Percentiles rank a stretch among this genome's conserved stretches.
Conservation (phyloP, 345 rosid genomes). For the Adansonia digitata region DNA sequence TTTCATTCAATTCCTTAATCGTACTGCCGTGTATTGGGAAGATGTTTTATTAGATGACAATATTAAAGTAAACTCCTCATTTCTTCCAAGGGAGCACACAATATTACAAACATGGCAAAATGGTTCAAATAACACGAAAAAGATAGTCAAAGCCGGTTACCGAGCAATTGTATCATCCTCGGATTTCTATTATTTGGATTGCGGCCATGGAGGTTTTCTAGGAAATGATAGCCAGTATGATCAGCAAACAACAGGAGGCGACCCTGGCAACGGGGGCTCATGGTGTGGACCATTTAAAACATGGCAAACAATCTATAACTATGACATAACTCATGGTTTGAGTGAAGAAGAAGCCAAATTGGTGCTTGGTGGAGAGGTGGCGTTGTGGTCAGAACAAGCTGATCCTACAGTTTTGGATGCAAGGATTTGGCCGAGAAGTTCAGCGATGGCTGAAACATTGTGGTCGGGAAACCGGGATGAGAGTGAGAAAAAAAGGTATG, state of each 20-base stretch:
- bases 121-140: slow-evolving; percentile 64
- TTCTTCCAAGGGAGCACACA: slow-evolving; percentile 51
- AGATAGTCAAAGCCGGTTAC: slow-evolving; percentile 63
- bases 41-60: slow-evolving; percentile 53
- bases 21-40: slow-evolving; percentile 82
- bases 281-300: slow-evolving; percentile 92
- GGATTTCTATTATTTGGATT: slow-evolving; percentile 78
- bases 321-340: slow-evolving; percentile 67
- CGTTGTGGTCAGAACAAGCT: slow-evolving; percentile 93
- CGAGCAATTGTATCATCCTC: slow-evolving; percentile 76
- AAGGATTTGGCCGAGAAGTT: slow-evolving; percentile 76
- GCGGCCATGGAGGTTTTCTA: slow-evolving; percentile 67
- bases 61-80: slow-evolving; percentile 44
- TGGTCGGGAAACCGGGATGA: slow-evolving; percentile 83
- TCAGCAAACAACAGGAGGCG: slow-evolving; percentile 17
- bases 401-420: slow-evolving; percentile 59
- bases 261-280: slow-evolving; percentile 42
- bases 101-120: slow-evolving; percentile 87
- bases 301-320: slow-evolving; percentile 82
- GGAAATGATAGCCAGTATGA: slow-evolving; percentile 75
- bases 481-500: slow-evolving; percentile 56
- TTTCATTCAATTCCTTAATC: slow-evolving; percentile 61
- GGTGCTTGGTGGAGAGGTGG: slow-evolving; percentile 89
- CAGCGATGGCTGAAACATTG: slow-evolving; percentile 75
- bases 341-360: slow-evolving; percentile 57